Conservation (phyloP, 1,139 yeast species). For the Suhomyces anneliseae region DNA sequence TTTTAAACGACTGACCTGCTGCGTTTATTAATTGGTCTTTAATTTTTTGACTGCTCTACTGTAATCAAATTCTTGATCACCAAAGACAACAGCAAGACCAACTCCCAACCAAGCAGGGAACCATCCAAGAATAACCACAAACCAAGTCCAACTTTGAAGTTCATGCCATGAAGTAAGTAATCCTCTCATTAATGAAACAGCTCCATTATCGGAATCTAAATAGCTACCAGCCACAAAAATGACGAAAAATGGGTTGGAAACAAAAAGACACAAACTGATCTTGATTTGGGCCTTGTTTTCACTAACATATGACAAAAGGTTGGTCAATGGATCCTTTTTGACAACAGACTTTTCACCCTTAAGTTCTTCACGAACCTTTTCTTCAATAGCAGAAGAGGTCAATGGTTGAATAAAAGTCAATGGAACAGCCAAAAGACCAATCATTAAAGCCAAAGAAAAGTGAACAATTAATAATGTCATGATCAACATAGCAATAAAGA, state of each 20-base stretch:
- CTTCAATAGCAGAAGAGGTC: slow-evolving; percentile 11
- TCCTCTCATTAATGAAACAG: slow-evolving; percentile 46
- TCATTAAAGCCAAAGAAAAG: slow-evolving; percentile 72
- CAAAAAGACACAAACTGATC: slow-evolving; percentile 36
- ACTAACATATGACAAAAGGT: slow-evolving; percentile 12
- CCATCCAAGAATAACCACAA: slow-evolving; percentile 74
- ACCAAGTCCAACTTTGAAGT: slow-evolving; percentile 87
- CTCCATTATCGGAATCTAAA: slow-evolving; percentile 26
- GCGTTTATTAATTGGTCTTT: slow-evolving; percentile 1
- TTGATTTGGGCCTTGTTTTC: slow-evolving; percentile 21
- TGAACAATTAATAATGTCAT: slow-evolving; percentile 79
- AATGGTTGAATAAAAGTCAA: slow-evolving; percentile 62
- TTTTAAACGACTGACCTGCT: background rate
- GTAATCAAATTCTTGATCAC: slow-evolving; percentile 24
- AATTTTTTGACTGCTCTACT: slow-evolving; percentile 7
- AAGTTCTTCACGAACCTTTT: slow-evolving; percentile 6
- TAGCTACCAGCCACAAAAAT: slow-evolving; percentile 33
- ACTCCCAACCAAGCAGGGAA: slow-evolving; percentile 74
- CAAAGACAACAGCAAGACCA: slow-evolving; percentile 33
- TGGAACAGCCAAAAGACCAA: slow-evolving; percentile 72
- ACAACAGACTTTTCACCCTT: background rate
- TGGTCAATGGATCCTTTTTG: slow-evolving; percentile 14
- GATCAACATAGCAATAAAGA: slow-evolving; percentile 66
- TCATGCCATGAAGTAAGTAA: slow-evolving; percentile 66
- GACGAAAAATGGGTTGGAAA: slow-evolving; percentile 58